Evolutionary conservation across 345 rosid genomes (phyloP), one percentile per base, ranked within the genome.

Genomic region (Citrus medica): DNA sequence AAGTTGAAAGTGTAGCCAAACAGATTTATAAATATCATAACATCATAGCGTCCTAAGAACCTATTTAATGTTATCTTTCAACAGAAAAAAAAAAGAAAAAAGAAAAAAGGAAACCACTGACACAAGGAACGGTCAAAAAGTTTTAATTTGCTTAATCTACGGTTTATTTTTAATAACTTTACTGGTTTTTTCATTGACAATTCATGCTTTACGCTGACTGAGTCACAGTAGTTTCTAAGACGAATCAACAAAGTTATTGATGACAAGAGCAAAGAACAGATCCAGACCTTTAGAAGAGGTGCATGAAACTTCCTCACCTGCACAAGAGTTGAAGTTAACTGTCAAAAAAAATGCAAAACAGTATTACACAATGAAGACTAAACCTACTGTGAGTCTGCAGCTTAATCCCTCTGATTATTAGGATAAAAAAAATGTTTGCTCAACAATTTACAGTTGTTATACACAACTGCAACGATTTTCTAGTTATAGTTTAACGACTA

Each of bases 301-400:
- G 91, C 82, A n/a, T 92, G 95, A 46, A 69, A 91, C 84, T 89
- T 89, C 91, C 86, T 93, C 71, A 93, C 93, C 98, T 95, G 95
- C 82, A 81, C 62, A 74, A 48, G 24, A 33, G 42, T 67, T 73
- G 75, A 46, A 58, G 5, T 46, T 46, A 63, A 66, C 27, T 21
- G 37, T 46, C 67, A 56, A 53, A 64, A 59, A 66, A 66, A 13
- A 53, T 3, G 58, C 67, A 22, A 9, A 76, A 53, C 17, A 30
- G 69, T 21, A 35, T 25, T n/a, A 40, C 42, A 35, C 33, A 64
- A 22, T 38, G 64, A 38, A 53, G 30, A 35, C 19, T 28, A 19
- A 61, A 42, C 17, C 6, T 28, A 46, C 51, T 13, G 51, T 5
- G 0, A 13, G 51, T 46, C 51, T 13, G 37, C 25, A 37, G 13